phyloP scores from a whole-genome alignment of 768 basidiomycete genomes.

The Dioszegia hungarica region DNA sequence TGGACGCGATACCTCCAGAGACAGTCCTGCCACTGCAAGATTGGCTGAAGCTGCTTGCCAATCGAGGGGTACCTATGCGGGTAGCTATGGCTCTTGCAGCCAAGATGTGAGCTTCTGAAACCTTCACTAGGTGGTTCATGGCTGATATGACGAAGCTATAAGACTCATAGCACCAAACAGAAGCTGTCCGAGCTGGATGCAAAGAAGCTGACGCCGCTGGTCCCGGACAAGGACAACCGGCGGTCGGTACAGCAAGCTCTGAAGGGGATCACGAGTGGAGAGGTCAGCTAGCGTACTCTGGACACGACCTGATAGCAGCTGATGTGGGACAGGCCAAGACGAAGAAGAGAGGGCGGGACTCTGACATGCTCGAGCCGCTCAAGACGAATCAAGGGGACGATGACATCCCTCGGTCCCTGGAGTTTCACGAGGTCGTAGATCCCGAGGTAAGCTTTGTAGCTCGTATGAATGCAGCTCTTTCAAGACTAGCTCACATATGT shows the following conservation, averaged over 20 bases:
- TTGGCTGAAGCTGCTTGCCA: conserved; percentile 42
- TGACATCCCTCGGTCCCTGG: conserved; percentile 17
- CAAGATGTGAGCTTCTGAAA: conserved; percentile 36
- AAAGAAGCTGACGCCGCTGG: conserved; percentile 28
- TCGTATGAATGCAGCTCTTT: background rate
- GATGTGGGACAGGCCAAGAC: conserved; percentile 8
- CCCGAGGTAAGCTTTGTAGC: conserved; percentile 27
- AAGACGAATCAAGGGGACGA: conserved; percentile 6
- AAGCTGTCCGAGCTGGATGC: conserved; percentile 20
- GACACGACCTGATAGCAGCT: background rate
- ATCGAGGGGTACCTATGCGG: conserved; percentile 45
- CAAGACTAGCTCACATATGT: background rate
- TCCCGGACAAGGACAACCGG: conserved; percentile 43
- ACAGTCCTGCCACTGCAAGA: conserved; percentile 33
- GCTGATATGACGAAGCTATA: conserved; percentile 29
- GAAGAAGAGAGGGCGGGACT: conserved; percentile 36
- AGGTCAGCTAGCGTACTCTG: conserved; percentile 17
- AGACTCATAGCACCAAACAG: conserved; percentile 35
- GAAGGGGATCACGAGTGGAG: conserved; percentile 30
- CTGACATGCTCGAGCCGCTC: conserved; percentile 35
- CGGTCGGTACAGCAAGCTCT: conserved; percentile 37
- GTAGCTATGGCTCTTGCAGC: conserved; percentile 44
- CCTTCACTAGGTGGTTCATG: background rate
- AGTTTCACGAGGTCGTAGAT: conserved; percentile 34
- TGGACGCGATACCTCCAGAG: conserved; percentile 12